Base-by-base conservation (phyloP, 1,284 basidiomycete species). In the Trichosporon sp. region DNA sequence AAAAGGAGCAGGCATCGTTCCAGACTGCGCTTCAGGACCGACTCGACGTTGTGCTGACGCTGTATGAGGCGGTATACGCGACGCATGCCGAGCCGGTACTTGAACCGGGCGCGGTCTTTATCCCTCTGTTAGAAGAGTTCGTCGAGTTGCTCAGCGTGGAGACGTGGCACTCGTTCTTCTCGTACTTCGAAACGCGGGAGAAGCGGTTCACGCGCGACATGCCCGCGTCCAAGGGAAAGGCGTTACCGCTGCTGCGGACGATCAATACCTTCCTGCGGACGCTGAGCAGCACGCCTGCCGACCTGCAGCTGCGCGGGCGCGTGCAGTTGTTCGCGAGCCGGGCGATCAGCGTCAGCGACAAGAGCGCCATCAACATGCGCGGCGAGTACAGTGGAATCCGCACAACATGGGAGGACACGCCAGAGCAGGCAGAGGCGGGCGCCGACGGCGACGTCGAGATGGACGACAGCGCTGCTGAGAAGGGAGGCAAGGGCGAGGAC, bases 311-410 rank as follows among this genome's bases (percentile, higher is more conserved):
- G 62, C 63, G 79, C 63, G 81, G 79, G 5, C 68, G 81, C 18
- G 76, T 81, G 47, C 80, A 81, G 68, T 75, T 80, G 25, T 81
- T 81, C 42, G 79, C 81, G 6, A 77, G 76, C 53, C 74, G 75
- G 11, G 77, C 78, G 13, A 80, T 82, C 56, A 75, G 74, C 38
- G 73, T 82, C 4, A 77, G 79, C 27, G 81, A 82, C 68, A 79
- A 80, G 74, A 81, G 80, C 64, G 79, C 81, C 9, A 76, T 80
- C 70, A 82, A 82, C 68, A 72, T 81, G 68, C 65, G 81, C 35
- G 81, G 81, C 18, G 80, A 81, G 56, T 82, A 80, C 68, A 73
- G 70, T 4, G 75, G 75, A 23, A 66, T 80, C 51, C 71, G 73
- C 63, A 80, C 79, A 11, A 76, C 75, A 7, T 82, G 81, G 81